These are phyloP conservation scores for Lactarius evosmus DNA, from an alignment of 768 basidiomycete species.

Conservation along the genomic window DNA sequence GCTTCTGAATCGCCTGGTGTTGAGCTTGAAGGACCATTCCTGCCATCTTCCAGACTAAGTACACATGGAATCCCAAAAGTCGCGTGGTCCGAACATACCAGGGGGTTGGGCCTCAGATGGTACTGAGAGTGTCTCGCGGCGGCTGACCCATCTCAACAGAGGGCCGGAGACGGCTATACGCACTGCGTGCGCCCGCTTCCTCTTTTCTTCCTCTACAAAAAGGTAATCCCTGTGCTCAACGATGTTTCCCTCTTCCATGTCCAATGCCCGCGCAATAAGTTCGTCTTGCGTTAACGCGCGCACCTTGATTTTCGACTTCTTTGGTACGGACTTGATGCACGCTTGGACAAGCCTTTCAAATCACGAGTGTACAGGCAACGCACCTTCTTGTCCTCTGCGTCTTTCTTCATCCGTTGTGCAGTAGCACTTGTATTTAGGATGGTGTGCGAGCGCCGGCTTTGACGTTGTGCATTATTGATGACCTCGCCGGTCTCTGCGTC, in stretches of 20 bases:
- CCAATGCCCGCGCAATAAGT: slow-evolving; percentile 75
- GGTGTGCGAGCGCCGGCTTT: slow-evolving; percentile 67
- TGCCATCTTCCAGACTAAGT: slow-evolving; percentile 10
- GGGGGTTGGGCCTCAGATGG: slow-evolving; percentile 34
- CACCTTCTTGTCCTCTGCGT: slow-evolving; percentile 61
- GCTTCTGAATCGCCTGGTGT: neutral
- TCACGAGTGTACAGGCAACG: slow-evolving; percentile 19
- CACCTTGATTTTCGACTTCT: slow-evolving; percentile 52
- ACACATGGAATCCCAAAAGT: too few species aligned
- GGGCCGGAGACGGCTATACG: slow-evolving; percentile 64
- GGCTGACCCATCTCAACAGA: slow-evolving; percentile 68
- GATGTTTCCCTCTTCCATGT: slow-evolving; percentile 84
- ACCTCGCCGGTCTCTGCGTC: slow-evolving; percentile 63
- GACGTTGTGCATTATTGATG: slow-evolving; percentile 42
- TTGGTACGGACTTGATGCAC: slow-evolving; percentile 44
- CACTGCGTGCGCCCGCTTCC: slow-evolving; percentile 61
- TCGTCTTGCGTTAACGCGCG: slow-evolving; percentile 74
- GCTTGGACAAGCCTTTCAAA: slow-evolving; percentile 27
- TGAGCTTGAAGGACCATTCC: neutral
- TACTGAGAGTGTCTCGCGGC: slow-evolving; percentile 54
- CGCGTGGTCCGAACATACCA: slow-evolving; percentile 23
- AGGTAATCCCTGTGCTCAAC: slow-evolving; percentile 77
- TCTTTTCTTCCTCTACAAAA: slow-evolving; percentile 76
- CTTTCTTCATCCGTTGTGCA: slow-evolving; percentile 58
- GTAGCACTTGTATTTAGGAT: slow-evolving; percentile 69